These are phyloP conservation scores for Gynostemma pentaphyllum DNA, from an alignment of 306 rosid genomes.

Conservation along the genomic window DNA sequence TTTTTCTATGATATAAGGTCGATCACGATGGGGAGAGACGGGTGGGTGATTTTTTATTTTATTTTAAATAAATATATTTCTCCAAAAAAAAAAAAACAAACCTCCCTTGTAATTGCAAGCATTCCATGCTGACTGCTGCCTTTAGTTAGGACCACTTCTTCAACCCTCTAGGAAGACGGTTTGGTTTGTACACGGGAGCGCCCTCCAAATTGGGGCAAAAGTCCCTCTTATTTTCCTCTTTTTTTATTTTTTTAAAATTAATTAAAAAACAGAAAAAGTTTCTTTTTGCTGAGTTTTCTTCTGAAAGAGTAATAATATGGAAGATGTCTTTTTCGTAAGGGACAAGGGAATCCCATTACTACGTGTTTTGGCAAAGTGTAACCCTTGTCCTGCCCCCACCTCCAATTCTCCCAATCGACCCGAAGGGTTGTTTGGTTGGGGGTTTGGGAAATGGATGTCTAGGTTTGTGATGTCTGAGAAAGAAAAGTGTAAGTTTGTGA, in stretches of 20 bases:
- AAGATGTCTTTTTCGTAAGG: not conserved
- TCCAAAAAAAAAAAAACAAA: too few species aligned
- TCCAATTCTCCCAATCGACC: too few species aligned
- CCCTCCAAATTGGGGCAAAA: slow-evolving; percentile 10
- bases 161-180: not conserved
- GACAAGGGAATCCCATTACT: slow-evolving; percentile 1
- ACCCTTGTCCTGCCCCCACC: not conserved
- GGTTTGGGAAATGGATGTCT: too few species aligned
- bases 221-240: not conserved
- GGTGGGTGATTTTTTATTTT: too few species aligned
- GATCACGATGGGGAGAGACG: too few species aligned
- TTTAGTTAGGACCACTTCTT: slow-evolving; percentile 5
- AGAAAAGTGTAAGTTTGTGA: too few species aligned
- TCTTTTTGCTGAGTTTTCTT: not conserved
- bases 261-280: not conserved
- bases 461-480: too few species aligned
- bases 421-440: too few species aligned
- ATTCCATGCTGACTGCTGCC: not conserved
- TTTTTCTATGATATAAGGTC: too few species aligned
- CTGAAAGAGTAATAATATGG: not conserved
- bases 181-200: not conserved
- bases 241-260: not conserved
- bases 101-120: too few species aligned
- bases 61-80: too few species aligned
- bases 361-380: not conserved